Evolutionary conservation across 495 filamentous ascomycete species (phyloP), one percentile per base, ranked within the genome.

Genomic region (Monascus purpureus): DNA sequence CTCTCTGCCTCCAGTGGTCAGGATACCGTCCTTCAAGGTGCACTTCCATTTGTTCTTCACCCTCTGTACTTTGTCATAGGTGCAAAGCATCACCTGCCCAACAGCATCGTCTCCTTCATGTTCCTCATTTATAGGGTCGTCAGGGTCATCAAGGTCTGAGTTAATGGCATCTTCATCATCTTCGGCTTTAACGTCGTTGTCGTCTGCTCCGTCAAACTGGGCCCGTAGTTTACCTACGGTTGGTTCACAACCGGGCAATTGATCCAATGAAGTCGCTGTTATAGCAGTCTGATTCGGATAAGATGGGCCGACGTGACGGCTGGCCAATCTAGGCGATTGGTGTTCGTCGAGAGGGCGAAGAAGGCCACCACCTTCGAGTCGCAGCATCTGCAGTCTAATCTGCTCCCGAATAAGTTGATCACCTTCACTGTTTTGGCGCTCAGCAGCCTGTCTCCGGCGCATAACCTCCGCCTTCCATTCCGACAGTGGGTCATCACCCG

Each of bases 31-130:
- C 64, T 96, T 96, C 33, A 99, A 69, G 4, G 81, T 82, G 61
- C 90, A 99, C 76, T 99, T 99, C 90, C 90, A 99, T 77, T 96
- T 99, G 55, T 95, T 99, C 76, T 99, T 99, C 37, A 95, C 92
- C 31, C 90, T 69, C 57, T 95, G 87, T 13, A 99, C 90, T 65
- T 99, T 99, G 63, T 99, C 90, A 49, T 97, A 97, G 46, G 90
- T 93, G 63, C 90, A 97, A 24, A 96, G 73, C 82, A 95, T 95
- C 54, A 90, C 82, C 38, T 92, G 79, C 1, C 73, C 74, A 3
- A 67, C 68, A 12, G 87, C 77, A 33, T 94, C 87, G 25, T 95
- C 86, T 15, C 70, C 77, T 14, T 86, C 80, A n/a, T 59, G 54
- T 9, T 82, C 78, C 7, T 82, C 75, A 28, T 78, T 75, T 8